These are phyloP conservation scores for Zangia roseola DNA, from an alignment of 768 basidiomycete species.

Conservation along the genomic window DNA sequence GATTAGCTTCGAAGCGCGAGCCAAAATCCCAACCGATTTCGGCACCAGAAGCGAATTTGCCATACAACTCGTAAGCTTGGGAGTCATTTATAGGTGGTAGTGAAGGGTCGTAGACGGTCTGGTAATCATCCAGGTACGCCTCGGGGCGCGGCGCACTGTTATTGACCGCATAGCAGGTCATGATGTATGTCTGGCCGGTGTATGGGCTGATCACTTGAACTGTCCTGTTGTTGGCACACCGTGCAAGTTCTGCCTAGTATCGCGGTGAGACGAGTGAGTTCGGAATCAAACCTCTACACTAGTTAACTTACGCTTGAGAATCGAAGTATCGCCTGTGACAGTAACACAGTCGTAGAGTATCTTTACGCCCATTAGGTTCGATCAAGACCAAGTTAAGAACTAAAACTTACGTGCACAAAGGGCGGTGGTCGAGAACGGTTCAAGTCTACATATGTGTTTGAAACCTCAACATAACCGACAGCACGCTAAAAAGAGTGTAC, in stretches of 20 bases:
- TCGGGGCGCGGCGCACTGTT: slow-evolving; percentile 91
- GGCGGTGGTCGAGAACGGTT: slow-evolving; percentile 90
- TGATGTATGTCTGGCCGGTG: slow-evolving; percentile 59
- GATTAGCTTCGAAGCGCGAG: slow-evolving; percentile 40
- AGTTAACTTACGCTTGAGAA: slow-evolving; percentile 76
- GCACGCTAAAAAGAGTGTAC: no score
- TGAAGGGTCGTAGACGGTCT: no score
- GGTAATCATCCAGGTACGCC: slow-evolving; percentile 79
- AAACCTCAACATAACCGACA: no score
- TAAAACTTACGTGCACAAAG: slow-evolving; percentile 65
- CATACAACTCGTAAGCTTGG: slow-evolving; percentile 56
- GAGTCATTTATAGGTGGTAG: slow-evolving; percentile 63
- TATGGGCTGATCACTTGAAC: slow-evolving; percentile 66
- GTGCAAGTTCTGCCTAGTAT: no score
- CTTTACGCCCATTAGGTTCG: slow-evolving; percentile 34
- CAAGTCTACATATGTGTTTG: slow-evolving; percentile 49
- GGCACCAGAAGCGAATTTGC: slow-evolving; percentile 85
- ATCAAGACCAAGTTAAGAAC: background rate
- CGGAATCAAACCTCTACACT: slow-evolving; percentile 85
- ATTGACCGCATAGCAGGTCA: slow-evolving; percentile 74
- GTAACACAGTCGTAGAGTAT: slow-evolving; percentile 88
- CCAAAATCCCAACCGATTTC: slow-evolving; percentile 62
- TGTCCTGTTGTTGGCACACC: slow-evolving; percentile 80
- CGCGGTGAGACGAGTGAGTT: no score
- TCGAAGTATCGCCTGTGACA: slow-evolving; percentile 66